Percentiles rank a stretch among this genome's conserved stretches.
Evolutionary conservation across 164 flowering plant genomes (phyloP).

Genomic region (Piper longum): DNA sequence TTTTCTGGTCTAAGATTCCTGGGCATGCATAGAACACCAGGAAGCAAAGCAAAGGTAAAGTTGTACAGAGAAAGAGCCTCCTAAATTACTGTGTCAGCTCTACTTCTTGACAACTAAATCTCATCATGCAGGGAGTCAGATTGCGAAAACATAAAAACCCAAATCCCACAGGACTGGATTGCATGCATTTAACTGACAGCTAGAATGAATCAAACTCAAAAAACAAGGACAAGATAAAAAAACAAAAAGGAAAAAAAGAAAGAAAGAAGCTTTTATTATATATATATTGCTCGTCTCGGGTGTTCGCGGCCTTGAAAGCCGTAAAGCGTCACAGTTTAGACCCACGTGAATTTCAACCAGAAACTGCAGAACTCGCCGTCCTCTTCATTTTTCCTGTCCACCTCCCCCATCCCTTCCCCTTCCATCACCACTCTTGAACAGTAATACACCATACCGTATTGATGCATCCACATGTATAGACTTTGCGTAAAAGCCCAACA

Average conservation of each 20-base stretch:
- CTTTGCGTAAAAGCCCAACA: too few species aligned
- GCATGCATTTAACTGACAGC: not conserved
- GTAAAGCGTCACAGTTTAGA: not conserved
- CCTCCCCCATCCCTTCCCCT: not conserved
- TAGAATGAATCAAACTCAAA: not conserved
- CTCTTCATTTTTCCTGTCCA: not conserved
- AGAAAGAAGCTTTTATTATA: too few species aligned
- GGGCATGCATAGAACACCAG: not conserved
- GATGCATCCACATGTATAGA: too few species aligned
- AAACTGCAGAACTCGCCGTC: not conserved
- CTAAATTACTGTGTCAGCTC: not conserved
- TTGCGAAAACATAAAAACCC: not conserved
- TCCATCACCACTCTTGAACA: not conserved
- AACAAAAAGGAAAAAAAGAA: too few species aligned
- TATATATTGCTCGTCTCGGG: not conserved
- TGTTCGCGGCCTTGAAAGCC: not conserved
- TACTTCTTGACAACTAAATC: not conserved
- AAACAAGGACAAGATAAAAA: too few species aligned
- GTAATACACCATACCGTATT: too few species aligned
- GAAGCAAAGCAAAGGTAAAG: not conserved
- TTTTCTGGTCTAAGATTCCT: not conserved
- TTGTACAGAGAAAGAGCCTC: not conserved
- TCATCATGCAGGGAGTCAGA: not conserved
- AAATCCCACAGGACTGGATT: not conserved
- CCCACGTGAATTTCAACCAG: not conserved